phyloP scores from a whole-genome alignment of 2,329 filamentous ascomycete genomes.

The Tolypocladium sp. region DNA sequence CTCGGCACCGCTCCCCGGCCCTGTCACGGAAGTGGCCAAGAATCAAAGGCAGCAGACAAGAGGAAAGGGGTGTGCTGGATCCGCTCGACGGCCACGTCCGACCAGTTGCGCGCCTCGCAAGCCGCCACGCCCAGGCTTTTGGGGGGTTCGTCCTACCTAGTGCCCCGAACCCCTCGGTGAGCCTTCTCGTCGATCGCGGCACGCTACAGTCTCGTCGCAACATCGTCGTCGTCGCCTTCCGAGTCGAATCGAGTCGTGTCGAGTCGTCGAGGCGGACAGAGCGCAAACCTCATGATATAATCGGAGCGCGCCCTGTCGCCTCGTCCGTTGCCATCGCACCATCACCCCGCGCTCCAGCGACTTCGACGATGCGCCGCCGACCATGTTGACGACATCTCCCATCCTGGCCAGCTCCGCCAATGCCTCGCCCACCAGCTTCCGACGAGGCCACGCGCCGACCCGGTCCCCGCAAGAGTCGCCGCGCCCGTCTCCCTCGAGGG shows the following conservation, averaged over 20 bases:
- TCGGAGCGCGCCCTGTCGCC: constrained; percentile 1
- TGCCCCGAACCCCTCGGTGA: constrained; percentile 14
- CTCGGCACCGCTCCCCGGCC: not conserved
- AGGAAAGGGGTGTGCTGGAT: not conserved
- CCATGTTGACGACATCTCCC: constrained; percentile 52
- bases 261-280: not conserved
- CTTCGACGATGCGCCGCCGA: constrained; percentile 39
- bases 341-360: constrained; percentile 5
- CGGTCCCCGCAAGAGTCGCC: constrained; percentile 14
- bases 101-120: not conserved
- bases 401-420: constrained; percentile 40
- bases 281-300: constrained; percentile 1
- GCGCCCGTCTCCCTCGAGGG: constrained; percentile 14
- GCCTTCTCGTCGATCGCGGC: constrained; percentile 19
- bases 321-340: constrained; percentile 2
- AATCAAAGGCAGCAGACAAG: not conserved
- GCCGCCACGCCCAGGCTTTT: not conserved
- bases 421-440: constrained; percentile 40
- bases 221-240: constrained; percentile 4
- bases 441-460: constrained; percentile 16
- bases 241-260: not conserved
- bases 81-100: not conserved
- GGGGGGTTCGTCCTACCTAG: not conserved
- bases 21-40: not conserved
- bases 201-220: constrained; percentile 5